Conservation (phyloP, 164 flowering plant genomes). For the Sedum album region DNA sequence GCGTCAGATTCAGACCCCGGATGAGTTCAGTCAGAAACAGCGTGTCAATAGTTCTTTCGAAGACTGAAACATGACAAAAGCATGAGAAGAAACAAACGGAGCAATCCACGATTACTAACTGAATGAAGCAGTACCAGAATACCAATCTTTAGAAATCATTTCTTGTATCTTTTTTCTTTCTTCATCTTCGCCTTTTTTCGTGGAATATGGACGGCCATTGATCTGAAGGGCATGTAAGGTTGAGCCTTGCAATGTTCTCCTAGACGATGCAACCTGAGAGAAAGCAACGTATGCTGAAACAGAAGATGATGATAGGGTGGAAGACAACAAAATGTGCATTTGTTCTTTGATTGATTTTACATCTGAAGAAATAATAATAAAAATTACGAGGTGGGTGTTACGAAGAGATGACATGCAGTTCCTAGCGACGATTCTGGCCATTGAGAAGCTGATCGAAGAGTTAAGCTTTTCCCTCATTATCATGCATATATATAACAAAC, state of each 20-base stretch:
- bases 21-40: conserved; percentile 93
- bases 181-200: conserved; percentile 71
- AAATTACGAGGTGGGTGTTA: no score
- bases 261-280: conserved; percentile 15
- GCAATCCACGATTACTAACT: not conserved
- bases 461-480: no score
- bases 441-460: not conserved
- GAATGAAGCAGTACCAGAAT: conserved; percentile 40
- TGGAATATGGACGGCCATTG: conserved; percentile 39
- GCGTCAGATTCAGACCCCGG: conserved; percentile 80
- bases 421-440: conserved; percentile 39
- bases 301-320: not conserved
- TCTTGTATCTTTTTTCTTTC: conserved; percentile 81
- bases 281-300: conserved; percentile 14
- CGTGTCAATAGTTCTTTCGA: conserved; percentile 85
- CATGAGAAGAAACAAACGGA: conserved; percentile 14
- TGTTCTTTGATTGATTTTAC: no score
- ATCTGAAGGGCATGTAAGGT: conserved; percentile 23
- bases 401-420: conserved; percentile 33
- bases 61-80: conserved; percentile 45
- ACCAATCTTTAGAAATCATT: conserved; percentile 94
- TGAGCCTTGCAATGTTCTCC: conserved; percentile 14
- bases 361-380: no score
- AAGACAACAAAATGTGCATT: no score
- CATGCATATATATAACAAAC: no score